phyloP scores from a whole-genome alignment of 805 yeast genomes.

The Saccharomycopsis sp. region DNA sequence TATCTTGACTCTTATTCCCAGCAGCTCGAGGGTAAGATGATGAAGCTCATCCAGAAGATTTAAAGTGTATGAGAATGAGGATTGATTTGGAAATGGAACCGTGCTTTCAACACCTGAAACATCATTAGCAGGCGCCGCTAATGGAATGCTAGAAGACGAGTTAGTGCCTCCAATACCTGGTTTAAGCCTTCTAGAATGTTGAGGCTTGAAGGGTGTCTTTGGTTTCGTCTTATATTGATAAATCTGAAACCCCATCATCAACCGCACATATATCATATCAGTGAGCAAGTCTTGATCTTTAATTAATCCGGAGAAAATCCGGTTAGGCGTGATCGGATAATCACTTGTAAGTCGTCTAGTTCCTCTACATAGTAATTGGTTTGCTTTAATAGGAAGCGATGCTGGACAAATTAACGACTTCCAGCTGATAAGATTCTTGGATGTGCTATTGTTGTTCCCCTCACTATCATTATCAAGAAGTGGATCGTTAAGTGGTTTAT shows the following conservation, averaged over 20 bases:
- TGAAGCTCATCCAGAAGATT: constrained; percentile 1
- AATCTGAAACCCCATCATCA: constrained; percentile 85
- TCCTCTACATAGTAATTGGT: constrained; percentile 62
- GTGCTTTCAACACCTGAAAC: not conserved
- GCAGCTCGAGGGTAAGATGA: not conserved
- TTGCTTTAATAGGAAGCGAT: constrained; percentile 75
- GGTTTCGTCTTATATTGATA: constrained; percentile 24
- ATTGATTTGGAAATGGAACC: not conserved
- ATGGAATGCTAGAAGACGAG: not conserved
- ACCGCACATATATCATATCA: constrained; percentile 79
- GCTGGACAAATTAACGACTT: constrained; percentile 91
- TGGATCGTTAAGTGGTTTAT: not conserved
- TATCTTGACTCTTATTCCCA: not conserved
- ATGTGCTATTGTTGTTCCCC: constrained; percentile 21
- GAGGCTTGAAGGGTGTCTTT: not conserved
- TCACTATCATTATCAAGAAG: not conserved
- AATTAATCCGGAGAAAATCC: constrained; percentile 34
- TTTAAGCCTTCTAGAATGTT: not conserved
- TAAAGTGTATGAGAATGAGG: not conserved
- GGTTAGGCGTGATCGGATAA: constrained; percentile 18
- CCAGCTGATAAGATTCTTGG: constrained; percentile 77
- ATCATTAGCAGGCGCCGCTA: not conserved
- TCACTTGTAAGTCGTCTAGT: constrained; percentile 39
- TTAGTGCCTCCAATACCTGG: not conserved
- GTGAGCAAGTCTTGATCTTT: constrained; percentile 60